These are phyloP conservation scores for Oropetium thomaeum DNA, from an alignment of 176 grass and related monocot genomes.

Conservation along the genomic window DNA sequence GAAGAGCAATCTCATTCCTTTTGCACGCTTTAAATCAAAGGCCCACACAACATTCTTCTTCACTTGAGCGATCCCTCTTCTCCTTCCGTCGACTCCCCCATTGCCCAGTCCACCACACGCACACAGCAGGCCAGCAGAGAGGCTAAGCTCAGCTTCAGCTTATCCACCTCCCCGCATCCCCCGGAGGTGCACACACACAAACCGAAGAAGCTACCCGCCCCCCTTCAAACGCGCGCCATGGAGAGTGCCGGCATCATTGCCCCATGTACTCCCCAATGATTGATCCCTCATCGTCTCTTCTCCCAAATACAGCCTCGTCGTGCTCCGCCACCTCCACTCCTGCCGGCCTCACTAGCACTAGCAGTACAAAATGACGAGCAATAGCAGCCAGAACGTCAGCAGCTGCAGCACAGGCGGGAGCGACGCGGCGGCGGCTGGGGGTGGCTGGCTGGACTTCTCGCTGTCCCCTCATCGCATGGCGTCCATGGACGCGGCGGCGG, in stretches of 20 bases:
- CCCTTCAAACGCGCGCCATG: conserved; percentile 54
- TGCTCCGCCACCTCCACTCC: not conserved
- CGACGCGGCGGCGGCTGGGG: conserved; percentile 31
- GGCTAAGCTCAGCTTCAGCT: not conserved
- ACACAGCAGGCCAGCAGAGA: not conserved
- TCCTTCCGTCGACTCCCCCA: conserved; percentile 39
- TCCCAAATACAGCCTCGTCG: conserved; percentile 17
- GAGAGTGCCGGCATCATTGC: conserved; percentile 73
- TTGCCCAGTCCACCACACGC: too few species aligned
- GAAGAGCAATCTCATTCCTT: conserved; percentile 56
- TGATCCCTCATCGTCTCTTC: conserved; percentile 52
- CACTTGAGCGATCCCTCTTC: not conserved
- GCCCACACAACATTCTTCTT: not conserved
- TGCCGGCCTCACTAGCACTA: conserved; percentile 1
- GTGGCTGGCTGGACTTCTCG: conserved; percentile 81
- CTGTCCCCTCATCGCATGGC: conserved; percentile 70
- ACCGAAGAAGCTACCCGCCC: conserved; percentile 41
- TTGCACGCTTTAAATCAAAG: conserved; percentile 59
- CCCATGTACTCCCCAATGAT: conserved; percentile 81
- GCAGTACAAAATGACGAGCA: conserved; percentile 59
- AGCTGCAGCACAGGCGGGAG: conserved; percentile 38
- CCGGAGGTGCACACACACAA: conserved; percentile 27
- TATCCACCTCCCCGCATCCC: not conserved
- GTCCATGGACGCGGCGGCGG: too few species aligned
- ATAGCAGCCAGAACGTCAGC: conserved; percentile 47